Evolutionary conservation across 768 basidiomycete species (phyloP).

Genomic region (Suillus cothurnatus): DNA sequence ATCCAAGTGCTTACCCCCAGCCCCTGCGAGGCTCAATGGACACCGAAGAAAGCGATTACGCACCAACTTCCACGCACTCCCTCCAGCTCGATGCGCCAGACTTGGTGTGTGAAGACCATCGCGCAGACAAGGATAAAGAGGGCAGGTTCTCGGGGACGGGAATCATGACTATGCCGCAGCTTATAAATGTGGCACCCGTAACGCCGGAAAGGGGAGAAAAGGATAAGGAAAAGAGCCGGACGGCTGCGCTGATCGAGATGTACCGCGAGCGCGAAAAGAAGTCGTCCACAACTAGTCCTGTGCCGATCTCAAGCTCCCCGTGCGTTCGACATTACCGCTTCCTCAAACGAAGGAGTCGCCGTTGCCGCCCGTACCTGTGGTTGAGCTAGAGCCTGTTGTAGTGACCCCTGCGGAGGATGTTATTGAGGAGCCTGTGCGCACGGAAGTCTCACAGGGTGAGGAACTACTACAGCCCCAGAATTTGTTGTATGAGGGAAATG

Average conservation of each 20-base stretch:
- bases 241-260: slow-evolving; percentile 83
- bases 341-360: slow-evolving; percentile 13
- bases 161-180: slow-evolving; percentile 29
- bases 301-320: slow-evolving; percentile 35
- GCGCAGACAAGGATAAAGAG: slow-evolving; percentile 24
- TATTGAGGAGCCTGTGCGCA: slow-evolving; percentile 25
- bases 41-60: slow-evolving; percentile 35
- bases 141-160: slow-evolving; percentile 29
- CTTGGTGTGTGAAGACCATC: slow-evolving; percentile 24
- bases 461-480: slow-evolving; percentile 36
- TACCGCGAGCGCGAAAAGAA: slow-evolving; percentile 73
- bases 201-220: slow-evolving; percentile 23
- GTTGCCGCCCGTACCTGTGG: slow-evolving; percentile 12
- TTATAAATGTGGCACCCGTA: slow-evolving; percentile 16
- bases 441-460: not conserved
- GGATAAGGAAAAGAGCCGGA: slow-evolving; percentile 51
- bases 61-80: slow-evolving; percentile 29
- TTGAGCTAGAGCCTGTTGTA: slow-evolving; percentile 2
- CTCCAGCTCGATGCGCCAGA: slow-evolving; percentile 33
- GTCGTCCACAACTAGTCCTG: slow-evolving; percentile 13
- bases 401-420: slow-evolving; percentile 28
- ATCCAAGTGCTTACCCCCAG: slow-evolving; percentile 16
- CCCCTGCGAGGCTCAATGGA: slow-evolving; percentile 35
- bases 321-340: slow-evolving; percentile 27
- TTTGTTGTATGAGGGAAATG: slow-evolving; percentile 46